Percentiles rank a stretch among this genome's conserved stretches.
These are phyloP conservation scores for Calonectria crousiana DNA, from an alignment of 2,329 filamentous ascomycete species.

Conservation along the genomic window DNA sequence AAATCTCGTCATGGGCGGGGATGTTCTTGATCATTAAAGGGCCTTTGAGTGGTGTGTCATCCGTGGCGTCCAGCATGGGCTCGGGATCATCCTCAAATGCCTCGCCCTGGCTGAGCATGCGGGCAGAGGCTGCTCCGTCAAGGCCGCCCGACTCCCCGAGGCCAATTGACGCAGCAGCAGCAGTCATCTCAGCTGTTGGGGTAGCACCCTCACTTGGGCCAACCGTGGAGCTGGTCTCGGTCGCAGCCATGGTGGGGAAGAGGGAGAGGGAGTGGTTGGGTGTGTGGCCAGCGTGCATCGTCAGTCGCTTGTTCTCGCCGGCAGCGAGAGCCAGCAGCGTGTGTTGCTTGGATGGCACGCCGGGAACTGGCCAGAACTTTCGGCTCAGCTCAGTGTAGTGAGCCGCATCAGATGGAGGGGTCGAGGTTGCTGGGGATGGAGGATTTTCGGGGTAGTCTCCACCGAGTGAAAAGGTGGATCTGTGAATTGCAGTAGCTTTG, in stretches of 20 bases:
- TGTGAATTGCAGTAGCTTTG: conserved; percentile 65
- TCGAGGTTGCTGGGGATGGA: conserved; percentile 47
- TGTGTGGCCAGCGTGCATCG: conserved; percentile 73
- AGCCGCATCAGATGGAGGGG: conserved; percentile 36
- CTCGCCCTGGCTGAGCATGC: conserved; percentile 14
- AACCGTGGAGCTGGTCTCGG: conserved; percentile 46
- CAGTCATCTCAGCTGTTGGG: conserved; percentile 41
- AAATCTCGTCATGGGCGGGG: conserved; percentile 67
- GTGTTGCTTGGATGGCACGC: conserved; percentile 53
- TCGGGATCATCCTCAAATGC: conserved; percentile 35
- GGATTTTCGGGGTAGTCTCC: conserved; percentile 41
- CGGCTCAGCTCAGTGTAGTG: conserved; percentile 29
- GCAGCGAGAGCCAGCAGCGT: conserved; percentile 61
- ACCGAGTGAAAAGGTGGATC: conserved; percentile 62
- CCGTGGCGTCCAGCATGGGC: conserved; percentile 52
- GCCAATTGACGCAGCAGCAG: conserved; percentile 16
- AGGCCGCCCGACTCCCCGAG: conserved; percentile 12
- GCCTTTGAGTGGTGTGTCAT: conserved; percentile 62
- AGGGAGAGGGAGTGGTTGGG: conserved; percentile 70
- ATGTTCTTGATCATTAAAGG: conserved; percentile 68
- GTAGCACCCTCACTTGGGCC: conserved; percentile 47
- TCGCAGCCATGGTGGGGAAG: conserved; percentile 59
- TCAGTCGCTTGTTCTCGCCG: conserved; percentile 64
- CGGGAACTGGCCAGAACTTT: conserved; percentile 21
- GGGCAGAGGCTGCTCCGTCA: conserved; percentile 12